Base-by-base conservation (phyloP, 441 rosid genomes). In the Euphorbia celastroides region DNA sequence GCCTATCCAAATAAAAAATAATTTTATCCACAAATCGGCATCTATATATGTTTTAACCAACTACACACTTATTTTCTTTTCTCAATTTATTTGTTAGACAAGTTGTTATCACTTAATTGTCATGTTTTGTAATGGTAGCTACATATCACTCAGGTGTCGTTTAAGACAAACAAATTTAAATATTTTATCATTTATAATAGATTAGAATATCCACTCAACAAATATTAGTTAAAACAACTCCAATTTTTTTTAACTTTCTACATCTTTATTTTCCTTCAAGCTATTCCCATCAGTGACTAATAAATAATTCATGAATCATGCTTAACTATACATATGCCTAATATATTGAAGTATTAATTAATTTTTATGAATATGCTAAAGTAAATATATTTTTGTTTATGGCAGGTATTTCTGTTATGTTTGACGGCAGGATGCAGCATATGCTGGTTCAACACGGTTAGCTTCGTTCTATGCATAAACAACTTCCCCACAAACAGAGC, bases 401-500 rank as follows among this genome's bases (percentile, higher is more conserved):
- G 70, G 73, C 86, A 87, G 90, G 88, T 88, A 19, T 78, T 89
- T 75, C 60, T 85, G 3, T 77, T 85, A 36, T 85, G 90, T 65
- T 80, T 91, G 60, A 62, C 80, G 34, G 84, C 93, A 20, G 95
- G 98, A 9, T 75, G 93, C 69, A 89, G 95, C 81, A 88, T 92
- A 63, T 81, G 88, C 79, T 92, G 95, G 98, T 92, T 92, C 84
- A 92, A 92, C 80, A 92, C 96, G 17, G 86, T 89, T 12, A 81
- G 93, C 78, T 86, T 69, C 60, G 81, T 89, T 68, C 74, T 89
- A 69, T 89, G 98, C 84, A 78, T 92, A 62, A 80, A 78, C 5
- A 91, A 89, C 78, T 89, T 92, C 73, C 68, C 80, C 16, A 36
- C 76, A 1, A 85, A 82, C 73, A 79, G 79, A 57, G 80, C 92